Base-by-base conservation (phyloP, 257 asterid genomes). In the Anisodus acutangulus region DNA sequence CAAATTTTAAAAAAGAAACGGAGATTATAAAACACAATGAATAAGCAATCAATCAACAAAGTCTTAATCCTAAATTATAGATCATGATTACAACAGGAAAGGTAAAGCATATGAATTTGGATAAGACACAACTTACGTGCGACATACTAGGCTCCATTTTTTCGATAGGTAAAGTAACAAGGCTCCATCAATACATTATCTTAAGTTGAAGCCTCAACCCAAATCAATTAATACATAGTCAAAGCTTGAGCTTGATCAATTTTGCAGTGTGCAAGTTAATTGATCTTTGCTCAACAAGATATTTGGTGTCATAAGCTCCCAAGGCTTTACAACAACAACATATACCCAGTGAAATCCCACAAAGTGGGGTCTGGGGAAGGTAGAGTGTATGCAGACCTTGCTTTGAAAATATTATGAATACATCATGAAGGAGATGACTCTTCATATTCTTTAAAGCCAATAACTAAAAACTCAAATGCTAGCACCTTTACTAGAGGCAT, bases 21-120 rank as follows among this genome's bases (percentile, higher is more conserved):
- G 37, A 71, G 37, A 22, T 31, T 41, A 45, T 26, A 83, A 83
- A 72, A 72, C 58, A 45, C 80, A 72, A 72, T 3, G 39, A 72
- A 45, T 71, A 49, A 3, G 17, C 79, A n/a, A 72, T 72, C 80
- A 45, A 72, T 72, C 59, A 72, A 72, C 54, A 16, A 12, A 10
- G 19, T 1, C 74, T 35, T 67, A 67, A 37, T 67, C 22, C 49
- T 67, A 67, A 67, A 13, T 67, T 16, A 67, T 67, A 67, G 19
- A 67, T 67, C 49, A 67, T 49, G 49, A 35, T 49, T 13, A 67
- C 11, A 67, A 67, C 47, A 17, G 8, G 74, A 67, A 15, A 67
- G 3, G 43, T 67, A 67, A 67, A 67, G 19, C 49, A 35, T 13
- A 35, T 13, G 11, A 67, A 41, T 67, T 67, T 67, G 49, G 49